Base-by-base conservation (phyloP, 176 grass and related monocot genomes). In the Themeda triandra region DNA sequence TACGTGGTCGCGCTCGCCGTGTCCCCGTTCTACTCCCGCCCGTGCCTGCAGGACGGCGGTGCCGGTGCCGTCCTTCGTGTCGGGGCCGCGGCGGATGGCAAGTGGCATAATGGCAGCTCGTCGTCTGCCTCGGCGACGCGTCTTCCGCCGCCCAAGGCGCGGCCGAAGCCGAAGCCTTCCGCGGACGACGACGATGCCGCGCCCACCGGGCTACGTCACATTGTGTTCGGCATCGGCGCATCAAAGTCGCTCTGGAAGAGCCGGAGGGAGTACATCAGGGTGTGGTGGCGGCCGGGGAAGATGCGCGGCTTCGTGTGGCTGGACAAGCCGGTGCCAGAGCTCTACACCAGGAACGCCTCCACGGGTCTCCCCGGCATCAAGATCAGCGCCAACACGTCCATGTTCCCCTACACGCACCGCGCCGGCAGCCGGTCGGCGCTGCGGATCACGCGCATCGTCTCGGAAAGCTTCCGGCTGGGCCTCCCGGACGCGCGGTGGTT, bases 241-340 rank as follows among this genome's bases (percentile, higher is more conserved):
- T 95, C 93, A 46, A 51, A 89, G n/a, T 81, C 83, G 40, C 54
- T 92, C 31, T 98, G 93, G 96, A 79, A 92, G 60, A 90, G 84
- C 80, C 91, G 96, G 30, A 90, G 69, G 87, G 93, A 93, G 79
- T 98, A 98, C 85, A 93, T 95, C 86, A 92, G 89, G 74, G 44
- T 95, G 0, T 98, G 96, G 96, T 98, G 91, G 89, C 87, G 88
- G 27, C 91, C 93, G 1, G 89, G 93, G 18, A 54, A 79, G 83
- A 98, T 95, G 96, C 96, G 91, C 1, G 96, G 96, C 32, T 89
- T 90, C 69, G 96, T 98, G 40, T 98, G 96, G 96, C 85, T 98
- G 65, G 96, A 98, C 87, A 80, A 79, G 86, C 92, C 89, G 1
- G 92, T 95, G 69, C 31, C 63, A 39, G 92, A 95, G 62, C 88